Evolutionary conservation across 2,329 filamentous ascomycete species (phyloP), one percentile per base, ranked within the genome.

Genomic region (Orbilia oligospora): DNA sequence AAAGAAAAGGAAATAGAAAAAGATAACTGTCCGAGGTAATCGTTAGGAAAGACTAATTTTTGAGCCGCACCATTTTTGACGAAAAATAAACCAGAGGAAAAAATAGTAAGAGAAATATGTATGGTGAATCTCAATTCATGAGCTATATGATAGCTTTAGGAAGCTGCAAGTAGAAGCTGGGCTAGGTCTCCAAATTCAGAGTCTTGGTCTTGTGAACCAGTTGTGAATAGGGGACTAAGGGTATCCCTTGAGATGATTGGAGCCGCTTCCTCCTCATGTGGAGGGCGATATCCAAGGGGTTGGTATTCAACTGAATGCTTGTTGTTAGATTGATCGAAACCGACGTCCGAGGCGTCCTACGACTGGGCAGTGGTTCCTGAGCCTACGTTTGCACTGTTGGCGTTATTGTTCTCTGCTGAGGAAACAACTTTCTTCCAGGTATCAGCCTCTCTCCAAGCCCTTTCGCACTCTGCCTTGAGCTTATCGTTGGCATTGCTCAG

Each of bases 401-500:
- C 51, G 58, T 56, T 64, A 41, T 36, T 66, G 63, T 64, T 64
- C 53, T 76, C 64, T 16, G 71, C 58, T 36, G 75, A 78, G n/a
- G 75, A 72, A 24, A 78, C 75, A n/a, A 78, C 75, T 81, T 90
- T 89, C 86, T 94, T 94, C 91, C 92, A 95, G 56, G 90, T 91
- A 83, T 93, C 91, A 64, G 92, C 87, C 83, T 95, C 92, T 65
- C 91, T 87, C 87, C 93, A 94, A 22, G 92, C 90, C 38, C 92
- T 88, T 83, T 94, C 91, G 81, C 91, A 92, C 83, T 96, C 93
- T 41, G 88, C 87, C 86, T 95, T 95, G 80, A 95, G 88, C 85
- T 94, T 96, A 81, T 97, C 93, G 82, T 95, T 97, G 80, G 92
- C 94, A 33, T 91, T 89, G 83, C 92, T 95, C 64, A 97, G 89